These are phyloP conservation scores for Leucogyrophana mollusca DNA, from an alignment of 768 basidiomycete genomes.

Conservation along the genomic window DNA sequence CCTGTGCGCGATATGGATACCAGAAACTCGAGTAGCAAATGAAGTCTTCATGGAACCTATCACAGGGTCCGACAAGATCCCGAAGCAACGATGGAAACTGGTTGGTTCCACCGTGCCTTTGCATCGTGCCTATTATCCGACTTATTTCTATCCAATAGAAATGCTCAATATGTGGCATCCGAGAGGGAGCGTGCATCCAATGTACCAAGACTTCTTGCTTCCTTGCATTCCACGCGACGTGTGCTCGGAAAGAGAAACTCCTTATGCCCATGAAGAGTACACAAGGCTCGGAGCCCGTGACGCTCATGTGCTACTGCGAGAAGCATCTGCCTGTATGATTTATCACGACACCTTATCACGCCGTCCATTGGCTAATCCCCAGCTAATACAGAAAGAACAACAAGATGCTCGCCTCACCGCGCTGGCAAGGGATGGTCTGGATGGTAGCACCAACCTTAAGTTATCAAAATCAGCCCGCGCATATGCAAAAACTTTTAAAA, in stretches of 20 bases:
- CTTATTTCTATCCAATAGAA: conserved; percentile 33
- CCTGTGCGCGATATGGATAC: conserved; percentile 96
- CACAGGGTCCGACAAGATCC: conserved; percentile 82
- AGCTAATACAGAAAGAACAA: conserved; percentile 57
- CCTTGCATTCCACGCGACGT: conserved; percentile 92
- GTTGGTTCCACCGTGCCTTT: conserved; percentile 44
- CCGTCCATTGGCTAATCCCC: background rate
- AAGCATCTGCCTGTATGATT: conserved; percentile 82
- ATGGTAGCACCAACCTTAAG: conserved; percentile 39
- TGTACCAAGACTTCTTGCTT: conserved; percentile 90
- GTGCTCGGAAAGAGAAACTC: conserved; percentile 83
- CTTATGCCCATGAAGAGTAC: conserved; percentile 85
- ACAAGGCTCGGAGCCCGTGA: conserved; percentile 69
- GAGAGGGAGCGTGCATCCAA: conserved; percentile 89
- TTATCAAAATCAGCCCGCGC: conserved; percentile 82
- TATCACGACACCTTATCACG: background rate
- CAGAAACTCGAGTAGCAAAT: conserved; percentile 90
- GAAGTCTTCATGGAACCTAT: conserved; percentile 99
- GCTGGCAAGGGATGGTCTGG: conserved; percentile 44
- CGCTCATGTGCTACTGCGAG: conserved; percentile 83
- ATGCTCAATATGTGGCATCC: conserved; percentile 62
- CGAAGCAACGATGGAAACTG: conserved; percentile 91
- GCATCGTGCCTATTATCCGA: background rate
- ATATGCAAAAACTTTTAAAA: conserved; percentile 88
- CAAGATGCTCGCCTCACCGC: conserved; percentile 58